Conservation (phyloP, 2,329 filamentous ascomycete species). For the Stemphylium beticola region DNA sequence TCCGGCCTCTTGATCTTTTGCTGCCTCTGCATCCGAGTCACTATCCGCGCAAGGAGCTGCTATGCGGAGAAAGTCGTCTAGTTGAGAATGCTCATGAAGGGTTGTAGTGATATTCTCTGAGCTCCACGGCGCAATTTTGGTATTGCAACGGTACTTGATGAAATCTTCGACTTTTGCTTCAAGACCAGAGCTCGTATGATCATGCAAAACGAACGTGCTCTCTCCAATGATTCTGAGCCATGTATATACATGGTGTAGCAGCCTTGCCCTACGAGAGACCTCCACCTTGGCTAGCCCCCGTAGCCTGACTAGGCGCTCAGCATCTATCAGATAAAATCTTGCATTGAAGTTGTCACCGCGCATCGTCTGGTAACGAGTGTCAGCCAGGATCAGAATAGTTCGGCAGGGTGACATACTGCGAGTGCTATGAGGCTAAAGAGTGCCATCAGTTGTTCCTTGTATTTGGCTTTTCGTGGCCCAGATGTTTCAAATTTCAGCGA, state of each 20-base stretch:
- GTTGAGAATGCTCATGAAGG: not conserved
- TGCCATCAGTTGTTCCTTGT: conserved; percentile 27
- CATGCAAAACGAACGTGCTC: conserved; percentile 43
- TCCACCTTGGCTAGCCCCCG: conserved; percentile 47
- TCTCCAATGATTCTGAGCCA: conserved; percentile 26
- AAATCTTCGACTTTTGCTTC: conserved; percentile 13
- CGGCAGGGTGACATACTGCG: conserved; percentile 13
- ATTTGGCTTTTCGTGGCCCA: conserved; percentile 20
- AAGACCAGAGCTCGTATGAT: conserved; percentile 14
- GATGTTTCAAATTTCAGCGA: conserved; percentile 17
- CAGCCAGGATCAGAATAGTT: not conserved
- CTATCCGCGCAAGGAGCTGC: not conserved
- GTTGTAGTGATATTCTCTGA: not conserved
- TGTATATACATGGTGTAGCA: conserved; percentile 49
- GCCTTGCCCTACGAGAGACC: conserved; percentile 51
- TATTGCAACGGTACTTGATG: not conserved
- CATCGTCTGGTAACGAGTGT: conserved; percentile 10
- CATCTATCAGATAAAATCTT: conserved; percentile 51
- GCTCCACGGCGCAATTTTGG: not conserved
- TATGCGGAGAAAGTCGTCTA: not conserved
- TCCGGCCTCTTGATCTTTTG: conserved; percentile 36
- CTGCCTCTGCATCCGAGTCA: not conserved
- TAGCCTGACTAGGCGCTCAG: conserved; percentile 52
- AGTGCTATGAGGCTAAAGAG: conserved; percentile 22
- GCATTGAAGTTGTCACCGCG: conserved; percentile 35